Conservation (phyloP, 768 basidiomycete genomes). For the Naganishia vaughanmartiniae region DNA sequence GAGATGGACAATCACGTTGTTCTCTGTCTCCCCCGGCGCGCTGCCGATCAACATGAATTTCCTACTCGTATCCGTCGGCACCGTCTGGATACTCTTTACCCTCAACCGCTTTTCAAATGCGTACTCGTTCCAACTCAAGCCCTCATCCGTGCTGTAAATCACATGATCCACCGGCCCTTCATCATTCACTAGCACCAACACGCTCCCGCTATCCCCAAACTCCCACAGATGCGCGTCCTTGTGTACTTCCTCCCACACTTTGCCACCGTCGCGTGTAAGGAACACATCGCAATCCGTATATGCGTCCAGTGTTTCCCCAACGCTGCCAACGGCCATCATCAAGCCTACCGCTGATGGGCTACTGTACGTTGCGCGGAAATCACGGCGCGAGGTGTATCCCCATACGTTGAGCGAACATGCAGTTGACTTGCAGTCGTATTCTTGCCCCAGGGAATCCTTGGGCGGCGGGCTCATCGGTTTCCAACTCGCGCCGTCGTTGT, state of each 20-base stretch:
- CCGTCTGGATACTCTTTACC: conserved; percentile 75
- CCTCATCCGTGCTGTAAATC: conserved; percentile 85
- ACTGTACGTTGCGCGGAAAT: conserved; percentile 88
- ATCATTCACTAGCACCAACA: conserved; percentile 91
- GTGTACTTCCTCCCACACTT: conserved; percentile 97
- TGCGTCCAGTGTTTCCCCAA: conserved; percentile 73
- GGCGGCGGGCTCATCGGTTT: conserved; percentile 72
- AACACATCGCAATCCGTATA: conserved; percentile 92
- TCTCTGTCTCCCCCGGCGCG: conserved; percentile 55
- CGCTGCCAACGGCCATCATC: conserved; percentile 93
- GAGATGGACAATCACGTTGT: conserved; percentile 72
- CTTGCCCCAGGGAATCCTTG: conserved; percentile 68
- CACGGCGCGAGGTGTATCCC: conserved; percentile 88
- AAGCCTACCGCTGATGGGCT: conserved; percentile 87
- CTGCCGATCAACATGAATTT: conserved; percentile 81
- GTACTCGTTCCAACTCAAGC: conserved; percentile 82
- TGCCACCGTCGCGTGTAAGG: conserved; percentile 92
- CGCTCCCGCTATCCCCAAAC: conserved; percentile 93
- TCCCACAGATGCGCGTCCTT: conserved; percentile 98
- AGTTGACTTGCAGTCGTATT: conserved; percentile 68
- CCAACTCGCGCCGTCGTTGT: conserved; percentile 95
- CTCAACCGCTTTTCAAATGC: conserved; percentile 74
- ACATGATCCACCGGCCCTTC: conserved; percentile 87
- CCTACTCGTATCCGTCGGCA: conserved; percentile 83
- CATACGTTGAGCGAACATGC: conserved; percentile 85